Base-by-base conservation (phyloP, 352 stramenopile species). In the Globisporangium solare region DNA sequence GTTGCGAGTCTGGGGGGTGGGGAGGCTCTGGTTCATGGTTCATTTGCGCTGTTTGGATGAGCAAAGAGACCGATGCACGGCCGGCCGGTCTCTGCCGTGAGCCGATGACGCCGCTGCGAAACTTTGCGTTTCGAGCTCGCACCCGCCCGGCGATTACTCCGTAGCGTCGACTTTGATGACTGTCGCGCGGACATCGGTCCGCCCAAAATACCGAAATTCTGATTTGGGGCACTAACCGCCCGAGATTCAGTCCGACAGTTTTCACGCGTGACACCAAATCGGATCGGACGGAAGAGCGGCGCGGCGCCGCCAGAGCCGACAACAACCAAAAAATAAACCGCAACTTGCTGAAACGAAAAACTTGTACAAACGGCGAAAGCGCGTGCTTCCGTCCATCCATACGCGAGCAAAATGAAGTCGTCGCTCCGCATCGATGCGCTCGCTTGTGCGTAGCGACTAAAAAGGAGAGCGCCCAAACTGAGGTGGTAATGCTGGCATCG, bases 171-270 rank as follows among this genome's bases (percentile, higher is more conserved):
- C 22, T 54, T 40, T 6, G 11, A 13, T 24, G 11, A 43, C 39
- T 42, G 27, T 37, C 47, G 55, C 41, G 18, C 18, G 10, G n/a
- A 13, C 7, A 8, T 14, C 32, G 31, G 47, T 52, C 48, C 56
- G 20, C 57, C 57, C 49, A 58, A 63, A 63, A 58, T 63, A 63
- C 31, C 7, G 22, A 32, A 56, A 6, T 22, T 54, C 57, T 58
- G 57, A 58, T 63, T 63, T 57, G 31, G 50, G 20, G 12, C 12
- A 13, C 39, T 1, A 43, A 17, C 13, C 37, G 37, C 5, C 39
- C 13, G 5, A 35, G 27, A 35, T 35, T 35, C 27, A 10, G n/a
- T 46, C 22, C 24, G 24, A 2, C 24, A 27, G 24, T 18, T 45
- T 45, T 45, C 13, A 3, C n/a, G 17, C 21, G 11, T 11, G 21